These are phyloP conservation scores for Cryptococcus sp. DNA, from an alignment of 1,284 basidiomycete genomes.

Conservation along the genomic window DNA sequence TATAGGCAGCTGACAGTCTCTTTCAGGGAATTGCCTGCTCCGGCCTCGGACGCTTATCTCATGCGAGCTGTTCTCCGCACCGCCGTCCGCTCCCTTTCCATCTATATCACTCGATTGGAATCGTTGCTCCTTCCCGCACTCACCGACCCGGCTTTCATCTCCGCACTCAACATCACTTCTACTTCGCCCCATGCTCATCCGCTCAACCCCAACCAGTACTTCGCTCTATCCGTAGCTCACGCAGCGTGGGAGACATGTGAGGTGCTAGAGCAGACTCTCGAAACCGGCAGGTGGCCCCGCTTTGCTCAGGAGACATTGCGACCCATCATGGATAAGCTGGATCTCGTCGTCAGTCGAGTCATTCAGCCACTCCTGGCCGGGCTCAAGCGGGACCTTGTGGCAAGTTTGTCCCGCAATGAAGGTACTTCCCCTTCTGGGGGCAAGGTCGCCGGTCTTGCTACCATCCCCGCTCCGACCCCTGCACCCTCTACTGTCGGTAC, in stretches of 20 bases:
- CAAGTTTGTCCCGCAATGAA: constrained; percentile 36
- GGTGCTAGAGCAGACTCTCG: constrained; percentile 50
- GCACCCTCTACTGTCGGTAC: constrained; percentile 14
- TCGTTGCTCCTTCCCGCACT: constrained; percentile 52
- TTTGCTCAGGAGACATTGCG: constrained; percentile 62
- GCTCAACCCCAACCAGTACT: constrained; percentile 52
- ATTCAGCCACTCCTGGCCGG: constrained; percentile 49
- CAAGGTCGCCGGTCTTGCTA: constrained; percentile 42
- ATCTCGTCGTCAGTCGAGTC: constrained; percentile 53
- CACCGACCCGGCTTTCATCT: constrained; percentile 46
- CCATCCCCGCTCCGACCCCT: constrained; percentile 33
- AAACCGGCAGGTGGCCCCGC: constrained; percentile 49
- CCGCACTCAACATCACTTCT: constrained; percentile 41
- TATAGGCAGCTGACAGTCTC: constrained; percentile 11
- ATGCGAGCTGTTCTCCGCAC: constrained; percentile 53
- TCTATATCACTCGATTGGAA: constrained; percentile 53
- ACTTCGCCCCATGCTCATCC: constrained; percentile 28
- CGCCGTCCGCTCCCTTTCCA: constrained; percentile 48
- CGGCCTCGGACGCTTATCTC: constrained; percentile 50
- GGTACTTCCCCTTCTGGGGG: constrained; percentile 38
- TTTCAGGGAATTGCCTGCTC: constrained; percentile 44
- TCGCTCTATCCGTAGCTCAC: constrained; percentile 51
- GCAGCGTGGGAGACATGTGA: constrained; percentile 55
- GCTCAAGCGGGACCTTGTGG: constrained; percentile 50
- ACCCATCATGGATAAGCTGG: constrained; percentile 61